Evolutionary conservation across 2,329 filamentous ascomycete genomes (phyloP), one percentile per base, ranked within the genome.

Genomic region (Penicillium digitatum): DNA sequence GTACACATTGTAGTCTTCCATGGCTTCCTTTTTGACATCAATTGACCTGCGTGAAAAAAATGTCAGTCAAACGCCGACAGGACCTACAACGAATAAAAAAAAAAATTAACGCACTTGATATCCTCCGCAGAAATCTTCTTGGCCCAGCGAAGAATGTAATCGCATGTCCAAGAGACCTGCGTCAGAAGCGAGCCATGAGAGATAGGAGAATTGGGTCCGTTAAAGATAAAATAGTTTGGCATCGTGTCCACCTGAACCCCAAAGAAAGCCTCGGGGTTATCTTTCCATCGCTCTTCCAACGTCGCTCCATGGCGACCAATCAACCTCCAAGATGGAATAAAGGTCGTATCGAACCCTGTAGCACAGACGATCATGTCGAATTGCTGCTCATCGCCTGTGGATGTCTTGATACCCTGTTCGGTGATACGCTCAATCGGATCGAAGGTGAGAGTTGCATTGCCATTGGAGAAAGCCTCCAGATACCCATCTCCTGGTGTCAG

Each of bases 401-500:
- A 44, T 0, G 63, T 67, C 11, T 61, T 35, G 43, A 72, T 61
- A 6, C 69, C 68, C 0, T 57, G 61, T 27, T 61, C 59, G 1
- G 66, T 69, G 51, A 78, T 73, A 6, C 64, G 58, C 0, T 61
- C 59, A 16, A 74, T 74, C n/a, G 73, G 59, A 27, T 71, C 72
- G 24, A 62, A 62, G 7, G 61, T 52, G 10, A 70, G 52, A 10
- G 56, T 51, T 2, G 73, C 73, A 56, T 78, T 79, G 0, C 69
- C 65, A 20, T 76, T 48, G 5, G 69, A 66, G 7, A 79, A 65
- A 3, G 79, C 76, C 61, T 81, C 77, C 9, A 82, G 74, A 60
- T 80, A 82, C 0, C 79, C 79, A 24, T 77, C 76, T 0, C 79
- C 79, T 0, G 80, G 80, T 0, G 80, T 81, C 18, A 80, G 60